These are phyloP conservation scores for Coleophoma eucalyptorum DNA, from an alignment of 2,329 filamentous ascomycete species.

Conservation along the genomic window DNA sequence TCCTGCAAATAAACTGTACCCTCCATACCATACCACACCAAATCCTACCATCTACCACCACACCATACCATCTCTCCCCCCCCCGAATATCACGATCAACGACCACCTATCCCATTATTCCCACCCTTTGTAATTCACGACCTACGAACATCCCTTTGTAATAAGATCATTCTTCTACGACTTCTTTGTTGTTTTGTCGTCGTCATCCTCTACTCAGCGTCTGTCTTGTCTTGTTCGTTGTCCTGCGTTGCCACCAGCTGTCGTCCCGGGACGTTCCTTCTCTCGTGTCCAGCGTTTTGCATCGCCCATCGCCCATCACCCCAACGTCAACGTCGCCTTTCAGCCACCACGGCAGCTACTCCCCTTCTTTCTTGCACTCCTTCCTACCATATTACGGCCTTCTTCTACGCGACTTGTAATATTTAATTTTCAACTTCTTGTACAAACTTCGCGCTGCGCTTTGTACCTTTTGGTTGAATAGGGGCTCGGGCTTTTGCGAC, in stretches of 20 bases:
- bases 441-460: slow-evolving; percentile 6
- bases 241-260: not conserved
- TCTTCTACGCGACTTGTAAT: slow-evolving; percentile 19
- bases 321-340: slow-evolving; percentile 8
- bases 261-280: not conserved
- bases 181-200: not conserved
- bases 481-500: not conserved
- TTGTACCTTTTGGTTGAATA: slow-evolving; percentile 10
- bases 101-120: not conserved
- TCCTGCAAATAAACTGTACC: too few species aligned
- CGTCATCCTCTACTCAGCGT: too few species aligned
- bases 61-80: not conserved
- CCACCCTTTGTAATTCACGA: not conserved
- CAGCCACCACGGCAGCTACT: slow-evolving; percentile 15
- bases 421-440: slow-evolving; percentile 11
- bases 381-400: slow-evolving; percentile 5
- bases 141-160: not conserved
- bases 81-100: not conserved
- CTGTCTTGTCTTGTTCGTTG: too few species aligned
- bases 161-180: not conserved
- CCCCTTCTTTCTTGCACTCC: slow-evolving; percentile 18
- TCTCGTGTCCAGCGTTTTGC: slow-evolving; percentile 8
- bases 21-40: too few species aligned
- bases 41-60: too few species aligned
- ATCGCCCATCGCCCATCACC: slow-evolving; percentile 2